Percentiles rank a stretch among this genome's conserved stretches.
Evolutionary conservation across 371 early-diverging fungal species (phyloP).

Genomic region (Actinomortierella wolfii): DNA sequence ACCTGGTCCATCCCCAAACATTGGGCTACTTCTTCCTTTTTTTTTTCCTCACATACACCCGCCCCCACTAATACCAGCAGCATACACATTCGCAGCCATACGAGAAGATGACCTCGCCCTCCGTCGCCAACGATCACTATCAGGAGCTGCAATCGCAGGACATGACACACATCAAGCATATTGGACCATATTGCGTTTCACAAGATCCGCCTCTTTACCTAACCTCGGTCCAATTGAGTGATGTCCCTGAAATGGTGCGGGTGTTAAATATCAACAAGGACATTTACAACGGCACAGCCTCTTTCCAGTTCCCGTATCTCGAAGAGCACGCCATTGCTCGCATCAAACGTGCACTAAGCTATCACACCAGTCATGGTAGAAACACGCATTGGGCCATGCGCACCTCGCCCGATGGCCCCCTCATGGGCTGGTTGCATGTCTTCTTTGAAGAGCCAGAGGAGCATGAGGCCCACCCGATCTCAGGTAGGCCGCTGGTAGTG

Average conservation of each 20-base stretch:
- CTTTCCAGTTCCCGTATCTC: neutral
- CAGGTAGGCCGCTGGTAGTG: conserved; percentile 14
- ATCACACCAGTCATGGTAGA: conserved; percentile 7
- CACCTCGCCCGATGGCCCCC: conserved; percentile 21
- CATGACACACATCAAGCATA: neutral
- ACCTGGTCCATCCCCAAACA: neutral
- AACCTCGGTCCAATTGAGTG: conserved; percentile 18
- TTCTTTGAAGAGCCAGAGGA: conserved; percentile 14
- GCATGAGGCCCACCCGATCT: neutral
- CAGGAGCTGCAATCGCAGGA: too few species aligned
- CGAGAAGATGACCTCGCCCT: too few species aligned
- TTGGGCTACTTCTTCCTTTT: neutral
- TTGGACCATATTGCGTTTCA: conserved; percentile 19
- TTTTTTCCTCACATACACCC: neutral
- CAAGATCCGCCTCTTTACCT: conserved; percentile 29
- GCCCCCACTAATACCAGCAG: too few species aligned
- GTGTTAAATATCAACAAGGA: conserved; percentile 33
- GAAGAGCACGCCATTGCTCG: conserved; percentile 12
- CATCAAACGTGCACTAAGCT: conserved; percentile 3
- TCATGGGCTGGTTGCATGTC: conserved; percentile 38
- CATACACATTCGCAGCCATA: too few species aligned
- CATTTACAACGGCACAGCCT: conserved; percentile 34
- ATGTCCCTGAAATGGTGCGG: conserved; percentile 37
- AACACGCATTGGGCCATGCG: conserved; percentile 43
- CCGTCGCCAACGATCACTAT: too few species aligned